Evolutionary conservation across 2,329 filamentous ascomycete genomes (phyloP), one percentile per base, ranked within the genome.

Genomic region (Rhynchosporium graminicola): DNA sequence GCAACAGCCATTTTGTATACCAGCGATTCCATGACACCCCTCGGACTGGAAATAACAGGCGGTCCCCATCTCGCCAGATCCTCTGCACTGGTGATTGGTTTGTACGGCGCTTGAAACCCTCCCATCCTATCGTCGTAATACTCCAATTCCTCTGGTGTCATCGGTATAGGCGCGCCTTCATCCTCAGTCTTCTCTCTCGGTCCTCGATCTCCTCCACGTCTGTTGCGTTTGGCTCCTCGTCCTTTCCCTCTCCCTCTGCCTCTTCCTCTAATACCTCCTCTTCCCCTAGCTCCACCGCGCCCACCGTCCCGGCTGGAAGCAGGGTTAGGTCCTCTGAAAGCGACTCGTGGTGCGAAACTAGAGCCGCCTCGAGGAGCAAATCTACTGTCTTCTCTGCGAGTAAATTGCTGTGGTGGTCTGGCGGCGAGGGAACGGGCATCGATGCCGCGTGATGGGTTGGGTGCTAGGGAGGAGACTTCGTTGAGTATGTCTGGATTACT

Each of bases 271-370:
- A 42, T 36, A 28, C 29, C 52, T 63, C 62, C 50, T 10, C 74
- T 77, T 80, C 68, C 69, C 1, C 78, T 78, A 1, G 74, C 59
- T 70, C 65, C 51, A 42, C 63, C 57, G 50, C 64, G 31, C 13
- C 4, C 28, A 46, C 20, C 60, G 50, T 67, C 56, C 42, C 65
- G 58, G 47, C 62, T 61, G 43, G 46, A 28, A n/a, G 46, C 56
- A n/a, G 43, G 59, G 42, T 59, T 62, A 46, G 65, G 46, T 20
- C 64, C 63, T 31, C 66, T 63, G 26, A 58, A 15, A 20, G 40
- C 31, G 12, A 47, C 56, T 13, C 52, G 20, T 26, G 38, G 20
- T 28, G 36, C 29, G 38, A 40, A 48, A 28, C 38, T 58, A 52
- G 54, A 31, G 5, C 13, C n/a, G 31, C 51, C 55, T 51, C 50